Evolutionary conservation across 331 rosid genomes (phyloP).

Genomic region (Rosa hybrid): DNA sequence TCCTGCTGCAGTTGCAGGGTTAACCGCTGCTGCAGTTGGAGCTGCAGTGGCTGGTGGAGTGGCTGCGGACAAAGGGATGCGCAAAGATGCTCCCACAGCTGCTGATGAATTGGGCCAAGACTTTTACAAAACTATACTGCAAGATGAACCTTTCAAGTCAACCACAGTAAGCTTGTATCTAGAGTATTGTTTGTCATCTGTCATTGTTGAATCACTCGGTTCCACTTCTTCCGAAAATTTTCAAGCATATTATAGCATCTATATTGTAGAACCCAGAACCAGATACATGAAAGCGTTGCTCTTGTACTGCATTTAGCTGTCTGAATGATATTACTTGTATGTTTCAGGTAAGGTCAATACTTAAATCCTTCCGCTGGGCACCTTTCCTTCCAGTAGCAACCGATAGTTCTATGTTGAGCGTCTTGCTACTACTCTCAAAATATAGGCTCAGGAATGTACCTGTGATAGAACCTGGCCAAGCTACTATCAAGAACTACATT

Average conservation of each 20-base stretch:
- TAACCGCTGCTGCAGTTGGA: slow-evolving; percentile 92
- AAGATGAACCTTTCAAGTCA: slow-evolving; percentile 95
- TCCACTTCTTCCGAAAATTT: background rate
- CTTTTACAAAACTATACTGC: slow-evolving; percentile 77
- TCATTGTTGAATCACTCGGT: background rate
- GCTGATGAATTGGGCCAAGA: slow-evolving; percentile 75
- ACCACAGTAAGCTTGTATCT: slow-evolving; percentile 61
- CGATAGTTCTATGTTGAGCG: slow-evolving; percentile 72
- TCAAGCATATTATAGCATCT: background rate
- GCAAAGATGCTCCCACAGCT: slow-evolving; percentile 73
- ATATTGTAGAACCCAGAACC: slow-evolving; percentile 3
- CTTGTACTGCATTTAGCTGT: background rate
- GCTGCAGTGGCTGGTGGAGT: slow-evolving; percentile 87
- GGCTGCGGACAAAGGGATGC: slow-evolving; percentile 57
- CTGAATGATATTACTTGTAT: slow-evolving; percentile 9
- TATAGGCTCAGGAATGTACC: slow-evolving; percentile 92
- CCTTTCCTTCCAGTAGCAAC: slow-evolving; percentile 76
- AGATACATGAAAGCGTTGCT: background rate
- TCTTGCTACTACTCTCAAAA: slow-evolving; percentile 83
- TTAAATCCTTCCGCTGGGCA: slow-evolving; percentile 76
- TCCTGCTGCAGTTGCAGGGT: slow-evolving; percentile 81
- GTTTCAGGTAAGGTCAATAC: slow-evolving; percentile 70
- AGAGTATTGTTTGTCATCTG: background rate
- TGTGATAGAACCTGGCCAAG: slow-evolving; percentile 70
- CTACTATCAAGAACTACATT: slow-evolving; percentile 70